Conservation (phyloP, 768 basidiomycete genomes). For the Kondoa malvinella region DNA sequence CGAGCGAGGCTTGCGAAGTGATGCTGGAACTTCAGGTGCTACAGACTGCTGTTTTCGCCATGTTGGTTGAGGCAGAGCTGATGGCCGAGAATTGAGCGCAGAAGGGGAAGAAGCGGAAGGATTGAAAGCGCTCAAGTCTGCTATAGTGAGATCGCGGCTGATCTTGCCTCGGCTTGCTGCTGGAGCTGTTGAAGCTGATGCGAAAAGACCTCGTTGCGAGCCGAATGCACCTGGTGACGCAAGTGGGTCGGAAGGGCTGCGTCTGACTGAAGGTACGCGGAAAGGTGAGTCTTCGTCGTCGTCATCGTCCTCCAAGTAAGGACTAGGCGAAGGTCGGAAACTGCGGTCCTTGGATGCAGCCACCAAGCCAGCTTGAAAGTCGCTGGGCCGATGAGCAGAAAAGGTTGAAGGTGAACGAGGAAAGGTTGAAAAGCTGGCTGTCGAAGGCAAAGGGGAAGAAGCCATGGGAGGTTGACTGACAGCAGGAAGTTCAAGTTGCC, state of each 20-base stretch:
- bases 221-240: too few relatives aligned
- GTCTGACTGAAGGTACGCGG: not conserved
- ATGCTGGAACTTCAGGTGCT: not conserved
- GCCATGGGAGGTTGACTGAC: not conserved
- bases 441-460: not conserved
- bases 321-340: not conserved
- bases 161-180: not conserved
- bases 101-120: constrained; percentile 27
- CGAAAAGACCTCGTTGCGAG: too few relatives aligned
- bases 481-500: not conserved
- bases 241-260: not conserved
- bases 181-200: not conserved
- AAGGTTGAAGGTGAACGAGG: not conserved
- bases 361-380: not conserved
- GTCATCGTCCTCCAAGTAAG: not conserved
- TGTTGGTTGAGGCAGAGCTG: constrained; percentile 45
- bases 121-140: not conserved
- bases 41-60: not conserved
- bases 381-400: not conserved
- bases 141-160: not conserved
- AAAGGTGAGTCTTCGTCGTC: constrained; percentile 7
- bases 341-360: not conserved
- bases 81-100: constrained; percentile 71
- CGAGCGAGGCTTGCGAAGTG: not conserved
- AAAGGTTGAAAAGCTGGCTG: not conserved